A percentile compares a stretch with the other conserved stretches of the same genome.
These are phyloP conservation scores for Aurinia saxatilis DNA, from an alignment of 345 rosid species.

Conservation along the genomic window DNA sequence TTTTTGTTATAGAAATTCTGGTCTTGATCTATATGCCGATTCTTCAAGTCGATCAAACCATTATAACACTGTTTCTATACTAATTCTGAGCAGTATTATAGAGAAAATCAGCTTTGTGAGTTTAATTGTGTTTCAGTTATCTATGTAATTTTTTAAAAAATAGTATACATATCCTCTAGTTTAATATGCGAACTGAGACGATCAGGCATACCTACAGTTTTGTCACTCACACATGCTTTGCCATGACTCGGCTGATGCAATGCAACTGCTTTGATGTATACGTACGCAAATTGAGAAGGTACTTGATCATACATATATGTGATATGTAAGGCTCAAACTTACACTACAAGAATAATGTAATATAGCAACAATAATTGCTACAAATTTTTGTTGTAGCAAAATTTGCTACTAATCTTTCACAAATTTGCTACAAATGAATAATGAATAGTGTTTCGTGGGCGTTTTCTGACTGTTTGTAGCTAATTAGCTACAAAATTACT, in stretches of 20 bases:
- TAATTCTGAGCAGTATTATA: not conserved
- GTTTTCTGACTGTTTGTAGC: too few species aligned
- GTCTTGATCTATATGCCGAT: too few species aligned
- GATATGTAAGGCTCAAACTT: slow-evolving; percentile 5
- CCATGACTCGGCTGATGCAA: slow-evolving; percentile 17
- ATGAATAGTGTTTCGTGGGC: too few species aligned
- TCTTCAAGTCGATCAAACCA: too few species aligned
- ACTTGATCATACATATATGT: slow-evolving; percentile 4
- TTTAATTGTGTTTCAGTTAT: not conserved
- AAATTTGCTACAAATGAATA: too few species aligned
- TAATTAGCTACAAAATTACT: too few species aligned
- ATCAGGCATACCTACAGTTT: not conserved
- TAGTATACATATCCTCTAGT: not conserved
- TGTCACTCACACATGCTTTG: slow-evolving; percentile 11
- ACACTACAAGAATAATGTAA: too few species aligned
- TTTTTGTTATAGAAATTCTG: too few species aligned
- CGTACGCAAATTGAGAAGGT: slow-evolving; percentile 17
- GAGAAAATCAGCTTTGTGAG: not conserved
- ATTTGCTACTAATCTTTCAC: too few species aligned
- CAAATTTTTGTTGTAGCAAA: too few species aligned
- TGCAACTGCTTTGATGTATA: slow-evolving; percentile 11
- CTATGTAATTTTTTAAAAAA: not conserved
- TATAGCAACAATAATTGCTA: too few species aligned
- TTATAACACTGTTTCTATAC: not conserved
- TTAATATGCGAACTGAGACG: not conserved